Percentiles rank a stretch among this genome's conserved stretches.
These are phyloP conservation scores for Silene latifolia DNA, from an alignment of 148 eudicot genomes.

Conservation along the genomic window DNA sequence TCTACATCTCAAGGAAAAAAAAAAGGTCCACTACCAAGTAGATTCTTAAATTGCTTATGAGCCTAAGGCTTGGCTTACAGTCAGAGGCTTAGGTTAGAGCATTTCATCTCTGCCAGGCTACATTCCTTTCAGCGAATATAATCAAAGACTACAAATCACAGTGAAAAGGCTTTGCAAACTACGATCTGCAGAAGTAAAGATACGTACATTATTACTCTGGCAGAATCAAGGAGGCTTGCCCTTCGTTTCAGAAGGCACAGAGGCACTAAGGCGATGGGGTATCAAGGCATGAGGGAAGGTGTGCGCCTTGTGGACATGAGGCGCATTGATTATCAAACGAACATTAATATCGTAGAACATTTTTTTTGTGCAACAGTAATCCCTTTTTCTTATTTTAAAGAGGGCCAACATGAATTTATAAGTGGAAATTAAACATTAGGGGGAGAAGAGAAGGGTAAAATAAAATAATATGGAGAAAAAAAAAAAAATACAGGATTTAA, in stretches of 20 bases:
- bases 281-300: background rate
- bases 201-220: background rate
- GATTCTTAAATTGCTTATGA: background rate
- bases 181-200: background rate
- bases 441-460: too few relatives aligned
- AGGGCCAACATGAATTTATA: too few relatives aligned
- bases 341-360: too few relatives aligned
- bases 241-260: too few relatives aligned
- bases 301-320: too few relatives aligned
- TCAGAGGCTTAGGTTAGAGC: background rate
- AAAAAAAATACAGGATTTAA: too few relatives aligned
- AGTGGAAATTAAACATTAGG: too few relatives aligned
- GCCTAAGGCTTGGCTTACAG: background rate
- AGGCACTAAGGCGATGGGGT: background rate
- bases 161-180: background rate
- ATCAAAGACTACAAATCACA: background rate
- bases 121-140: background rate
- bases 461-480: too few relatives aligned
- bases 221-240: background rate
- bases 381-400: too few relatives aligned
- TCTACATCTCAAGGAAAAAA: background rate
- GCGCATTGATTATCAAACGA: too few relatives aligned
- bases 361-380: too few relatives aligned
- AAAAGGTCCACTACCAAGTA: background rate
- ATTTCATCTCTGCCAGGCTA: background rate